Percentiles rank a stretch among this genome's conserved stretches.
phyloP scores from a whole-genome alignment of 1,139 yeast species.

The Blastobotrys proliferans region DNA sequence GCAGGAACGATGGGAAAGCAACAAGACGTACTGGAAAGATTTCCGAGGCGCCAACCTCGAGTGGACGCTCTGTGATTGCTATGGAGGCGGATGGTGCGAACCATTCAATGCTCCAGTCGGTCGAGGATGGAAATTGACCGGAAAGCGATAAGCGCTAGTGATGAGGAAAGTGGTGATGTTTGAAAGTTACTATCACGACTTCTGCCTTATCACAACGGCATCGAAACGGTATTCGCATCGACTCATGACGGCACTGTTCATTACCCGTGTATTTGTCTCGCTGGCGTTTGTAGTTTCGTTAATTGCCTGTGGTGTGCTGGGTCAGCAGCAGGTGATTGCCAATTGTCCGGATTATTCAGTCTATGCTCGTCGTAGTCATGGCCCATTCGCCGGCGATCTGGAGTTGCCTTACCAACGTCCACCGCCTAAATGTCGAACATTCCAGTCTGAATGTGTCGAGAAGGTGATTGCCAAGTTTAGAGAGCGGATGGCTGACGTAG shows the following conservation, averaged over 20 bases:
- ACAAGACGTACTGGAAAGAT: slow-evolving; percentile 50
- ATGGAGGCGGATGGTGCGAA: slow-evolving; percentile 67
- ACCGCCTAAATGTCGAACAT: slow-evolving; percentile 64
- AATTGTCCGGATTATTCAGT: too few relatives aligned
- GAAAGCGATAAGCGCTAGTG: slow-evolving; percentile 30
- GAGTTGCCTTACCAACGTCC: slow-evolving; percentile 76
- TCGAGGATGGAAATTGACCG: slow-evolving; percentile 62
- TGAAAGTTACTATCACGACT: too few relatives aligned
- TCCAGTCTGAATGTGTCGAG: slow-evolving; percentile 60
- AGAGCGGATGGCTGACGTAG: slow-evolving; percentile 50
- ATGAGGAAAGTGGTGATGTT: too few relatives aligned
- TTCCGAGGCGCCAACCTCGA: slow-evolving; percentile 56
- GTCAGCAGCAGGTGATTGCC: too few relatives aligned
- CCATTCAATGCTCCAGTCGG: slow-evolving; percentile 69
- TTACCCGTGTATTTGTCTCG: too few relatives aligned
- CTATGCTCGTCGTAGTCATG: slow-evolving; percentile 4
- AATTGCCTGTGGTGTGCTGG: too few relatives aligned
- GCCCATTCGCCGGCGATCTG: slow-evolving; percentile 31
- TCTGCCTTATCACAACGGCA: too few relatives aligned
- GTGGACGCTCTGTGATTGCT: slow-evolving; percentile 62
- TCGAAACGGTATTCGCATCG: too few relatives aligned
- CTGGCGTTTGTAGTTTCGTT: too few relatives aligned
- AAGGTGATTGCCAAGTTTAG: slow-evolving; percentile 52
- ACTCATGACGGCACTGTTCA: too few relatives aligned
- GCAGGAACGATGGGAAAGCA: slow-evolving; percentile 44